A percentile compares a stretch with the other conserved stretches of the same genome.
Evolutionary conservation across 768 basidiomycete genomes (phyloP).

Genomic region (Fomitopsis serialis): DNA sequence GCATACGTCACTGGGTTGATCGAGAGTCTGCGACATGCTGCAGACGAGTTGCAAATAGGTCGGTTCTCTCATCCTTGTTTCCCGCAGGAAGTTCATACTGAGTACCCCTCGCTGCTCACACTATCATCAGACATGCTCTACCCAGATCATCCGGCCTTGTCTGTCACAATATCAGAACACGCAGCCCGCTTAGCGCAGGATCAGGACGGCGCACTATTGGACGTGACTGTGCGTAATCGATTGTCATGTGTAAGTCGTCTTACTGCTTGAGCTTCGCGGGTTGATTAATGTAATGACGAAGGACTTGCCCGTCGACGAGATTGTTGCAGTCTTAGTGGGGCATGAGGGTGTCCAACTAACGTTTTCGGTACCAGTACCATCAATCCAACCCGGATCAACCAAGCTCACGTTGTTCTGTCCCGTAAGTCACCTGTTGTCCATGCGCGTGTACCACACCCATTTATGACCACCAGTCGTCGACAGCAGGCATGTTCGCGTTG

Average conservation of each 20-base stretch:
- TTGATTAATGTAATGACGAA: constrained; percentile 24
- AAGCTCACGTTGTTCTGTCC: constrained; percentile 59
- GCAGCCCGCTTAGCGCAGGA: constrained; percentile 48
- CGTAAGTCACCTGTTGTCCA: constrained; percentile 37
- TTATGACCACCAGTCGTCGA: constrained; percentile 47
- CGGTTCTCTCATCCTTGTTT: constrained; percentile 5
- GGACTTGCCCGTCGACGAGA: constrained; percentile 57
- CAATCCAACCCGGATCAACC: constrained; percentile 56
- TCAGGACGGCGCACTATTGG: constrained; percentile 61
- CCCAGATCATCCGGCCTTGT: constrained; percentile 65
- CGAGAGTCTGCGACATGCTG: constrained; percentile 40
- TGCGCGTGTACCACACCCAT: constrained; percentile 1
- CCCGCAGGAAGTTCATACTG: background rate
- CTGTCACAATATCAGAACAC: constrained; percentile 38
- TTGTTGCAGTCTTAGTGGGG: constrained; percentile 56
- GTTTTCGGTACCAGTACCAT: constrained; percentile 40
- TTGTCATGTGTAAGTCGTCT: constrained; percentile 66
- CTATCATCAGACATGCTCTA: constrained; percentile 60
- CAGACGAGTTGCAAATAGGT: constrained; percentile 53
- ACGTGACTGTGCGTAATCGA: constrained; percentile 55
- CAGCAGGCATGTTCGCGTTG: constrained; percentile 61
- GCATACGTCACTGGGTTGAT: constrained; percentile 51
- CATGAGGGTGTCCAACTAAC: constrained; percentile 56
- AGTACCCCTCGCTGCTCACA: background rate
- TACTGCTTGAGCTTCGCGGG: background rate